Evolutionary conservation across 148 eudicot genomes (phyloP), one percentile per base, ranked within the genome.

Genomic region (Vaccinium corymbosum): DNA sequence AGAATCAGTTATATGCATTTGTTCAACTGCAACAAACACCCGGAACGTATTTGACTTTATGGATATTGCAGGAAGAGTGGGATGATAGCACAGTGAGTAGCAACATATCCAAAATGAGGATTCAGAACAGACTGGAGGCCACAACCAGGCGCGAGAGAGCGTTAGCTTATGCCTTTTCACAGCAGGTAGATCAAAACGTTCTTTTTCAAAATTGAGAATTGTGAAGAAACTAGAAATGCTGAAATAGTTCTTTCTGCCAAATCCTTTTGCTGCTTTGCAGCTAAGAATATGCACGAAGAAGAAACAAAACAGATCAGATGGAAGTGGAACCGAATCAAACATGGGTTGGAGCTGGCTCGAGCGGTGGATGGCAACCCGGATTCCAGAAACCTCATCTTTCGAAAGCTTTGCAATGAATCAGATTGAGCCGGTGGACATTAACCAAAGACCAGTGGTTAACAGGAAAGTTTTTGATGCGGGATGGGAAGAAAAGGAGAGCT

Each of bases 311-410:
- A 92, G 76, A 86, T 78, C 83, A 1, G 89, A 88, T 35, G 91
- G 86, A n/a, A 78, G 84, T 1, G 98, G 86, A n/a, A 78, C 85
- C 0, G 96, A 94, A 59, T 38, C 90, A 49, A 90, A 88, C 90
- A 83, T 85, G 86, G 91, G 95, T n/a, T 93, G 92, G 95, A 93
- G 87, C 89, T 94, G 98, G 98, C 90, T 94, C 0, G 98, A 94
- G 87, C 88, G 98, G 59, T 94, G 98, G 98, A 94, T 94, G 98
- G 98, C 97, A 53, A 91, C 98, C 78, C 93, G 97, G 3, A 87
- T 87, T 79, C 88, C 90, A 29, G 95, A 94, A 75, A 87, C 77
- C 75, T 80, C 87, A 35, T 79, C 88, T 16, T 84, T 83, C 1
- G 93, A 92, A 50, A 88, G 84, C 78, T 66, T 76, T 35, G 62